Evolutionary conservation across 306 rosid genomes (phyloP), one percentile per base, ranked within the genome.

Genomic region (Castanea sativa): DNA sequence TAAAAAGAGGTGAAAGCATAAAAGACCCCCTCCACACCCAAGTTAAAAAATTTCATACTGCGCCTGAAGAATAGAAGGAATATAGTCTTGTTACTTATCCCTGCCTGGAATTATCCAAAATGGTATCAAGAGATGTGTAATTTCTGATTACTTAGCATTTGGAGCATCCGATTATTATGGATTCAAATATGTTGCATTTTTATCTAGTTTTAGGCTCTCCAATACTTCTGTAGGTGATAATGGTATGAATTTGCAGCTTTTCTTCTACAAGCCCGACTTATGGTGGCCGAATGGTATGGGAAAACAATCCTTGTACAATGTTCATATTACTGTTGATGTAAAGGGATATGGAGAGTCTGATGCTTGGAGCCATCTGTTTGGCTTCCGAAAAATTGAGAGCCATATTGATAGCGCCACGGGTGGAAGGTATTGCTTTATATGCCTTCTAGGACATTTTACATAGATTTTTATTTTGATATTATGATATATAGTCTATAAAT

Each of bases 221-320:
- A 71, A 16, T 43, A 75, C 75, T 80, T 55, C 21, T 85, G 19
- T 49, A 80, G 67, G 55, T 83, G 76, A 73, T 81, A 76, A 77
- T 73, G 70, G 53, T 86, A 53, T 73, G 43, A 76, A 74, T 80
- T 83, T 73, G 87, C 98, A 94, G 99, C 93, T 90, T 78, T 87
- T 83, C 79, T 92, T 94, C 90, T 90, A 85, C 88, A 92, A 92
- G 80, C 99, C 99, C 61, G 79, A 92, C 84, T 87, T 94, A 77
- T 94, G 99, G 99, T 94, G 99, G 99, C 99, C 99, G 11, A 94
- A 94, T 77, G 97, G 99, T 80, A 92, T 94, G 99, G 99, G 99
- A 64, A 92, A 92, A 80, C 99, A 94, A 83, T 81, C 89, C 78
- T 77, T 94, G 84, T 92, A 94, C 84, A 83, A 85, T 30, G 97